These are phyloP conservation scores for Phellopilus nigrolimitatus DNA, from an alignment of 1,284 basidiomycete species.

Conservation along the genomic window DNA sequence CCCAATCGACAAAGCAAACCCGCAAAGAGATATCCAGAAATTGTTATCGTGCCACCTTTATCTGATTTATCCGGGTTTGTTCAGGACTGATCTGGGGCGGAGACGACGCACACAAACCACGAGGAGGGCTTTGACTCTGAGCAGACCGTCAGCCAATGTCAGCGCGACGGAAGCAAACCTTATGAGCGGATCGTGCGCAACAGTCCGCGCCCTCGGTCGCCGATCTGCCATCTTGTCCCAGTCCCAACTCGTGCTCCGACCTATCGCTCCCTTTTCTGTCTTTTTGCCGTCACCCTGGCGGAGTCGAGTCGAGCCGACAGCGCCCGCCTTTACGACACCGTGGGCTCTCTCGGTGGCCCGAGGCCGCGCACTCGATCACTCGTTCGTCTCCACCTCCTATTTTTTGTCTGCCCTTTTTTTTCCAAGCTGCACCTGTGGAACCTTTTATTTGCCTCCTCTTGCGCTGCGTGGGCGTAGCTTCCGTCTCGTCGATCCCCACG, in stretches of 20 bases:
- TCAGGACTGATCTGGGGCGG: not conserved
- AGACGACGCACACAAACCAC: slow-evolving; percentile 5
- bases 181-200: slow-evolving; percentile 15
- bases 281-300: slow-evolving; percentile 9
- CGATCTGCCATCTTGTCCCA: slow-evolving; percentile 11
- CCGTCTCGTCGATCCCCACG: slow-evolving; percentile 6
- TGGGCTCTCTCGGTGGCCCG: slow-evolving; percentile 13
- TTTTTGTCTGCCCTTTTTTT: slow-evolving; percentile 13
- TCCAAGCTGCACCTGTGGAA: too few relatives aligned
- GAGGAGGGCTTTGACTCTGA: slow-evolving; percentile 5
- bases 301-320: not conserved
- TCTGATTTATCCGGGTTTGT: not conserved
- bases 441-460: slow-evolving; percentile 15
- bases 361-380: slow-evolving; percentile 6
- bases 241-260: not conserved
- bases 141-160: slow-evolving; percentile 14
- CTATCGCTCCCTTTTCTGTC: slow-evolving; percentile 9
- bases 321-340: not conserved
- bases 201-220: slow-evolving; percentile 10
- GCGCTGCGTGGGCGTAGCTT: slow-evolving; percentile 12
- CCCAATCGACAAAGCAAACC: not conserved
- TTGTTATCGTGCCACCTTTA: too few relatives aligned
- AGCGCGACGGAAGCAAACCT: slow-evolving; percentile 21
- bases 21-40: too few relatives aligned
- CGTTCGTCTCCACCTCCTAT: slow-evolving; percentile 9